Percentiles rank a stretch among this genome's conserved stretches.
These are phyloP conservation scores for Aureobasidium sp. DNA, from an alignment of 2,329 filamentous ascomycete species.

Conservation along the genomic window DNA sequence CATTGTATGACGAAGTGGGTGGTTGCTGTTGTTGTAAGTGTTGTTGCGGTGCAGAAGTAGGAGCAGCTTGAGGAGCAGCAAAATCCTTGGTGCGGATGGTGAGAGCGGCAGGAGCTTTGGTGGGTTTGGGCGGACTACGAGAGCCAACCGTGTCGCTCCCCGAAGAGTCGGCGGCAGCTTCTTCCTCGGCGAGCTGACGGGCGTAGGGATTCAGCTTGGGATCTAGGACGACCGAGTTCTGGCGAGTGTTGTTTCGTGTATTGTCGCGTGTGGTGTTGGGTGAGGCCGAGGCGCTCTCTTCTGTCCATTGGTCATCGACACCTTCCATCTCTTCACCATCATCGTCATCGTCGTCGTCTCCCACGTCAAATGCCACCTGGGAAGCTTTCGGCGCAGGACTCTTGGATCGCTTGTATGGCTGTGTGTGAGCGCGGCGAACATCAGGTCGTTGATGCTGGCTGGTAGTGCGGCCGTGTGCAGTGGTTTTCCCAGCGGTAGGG, in stretches of 20 bases:
- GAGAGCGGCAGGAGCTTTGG: neutral
- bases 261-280: slow-evolving; percentile 18
- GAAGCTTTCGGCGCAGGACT: slow-evolving; percentile 28
- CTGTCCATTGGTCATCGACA: slow-evolving; percentile 19
- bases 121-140: neutral
- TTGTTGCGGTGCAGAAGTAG: neutral
- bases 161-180: neutral
- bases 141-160: slow-evolving; percentile 1
- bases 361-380: slow-evolving; percentile 35
- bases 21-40: neutral
- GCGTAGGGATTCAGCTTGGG: slow-evolving; percentile 14
- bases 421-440: slow-evolving; percentile 13
- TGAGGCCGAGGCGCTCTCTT: slow-evolving; percentile 19
- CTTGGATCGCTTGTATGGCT: slow-evolving; percentile 19
- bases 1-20: slow-evolving; percentile 7
- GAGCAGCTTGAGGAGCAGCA: neutral
- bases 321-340: slow-evolving; percentile 19
- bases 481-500: slow-evolving; percentile 27
- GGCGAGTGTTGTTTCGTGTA: slow-evolving; percentile 18
- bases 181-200: neutral
- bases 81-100: slow-evolving; percentile 11
- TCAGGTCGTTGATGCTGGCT: slow-evolving; percentile 17
- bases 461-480: slow-evolving; percentile 21
- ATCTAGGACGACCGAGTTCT: slow-evolving; percentile 18
- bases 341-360: slow-evolving; percentile 21